Evolutionary conservation across 768 basidiomycete species (phyloP).

Genomic region (Lactarius hengduanensis): DNA sequence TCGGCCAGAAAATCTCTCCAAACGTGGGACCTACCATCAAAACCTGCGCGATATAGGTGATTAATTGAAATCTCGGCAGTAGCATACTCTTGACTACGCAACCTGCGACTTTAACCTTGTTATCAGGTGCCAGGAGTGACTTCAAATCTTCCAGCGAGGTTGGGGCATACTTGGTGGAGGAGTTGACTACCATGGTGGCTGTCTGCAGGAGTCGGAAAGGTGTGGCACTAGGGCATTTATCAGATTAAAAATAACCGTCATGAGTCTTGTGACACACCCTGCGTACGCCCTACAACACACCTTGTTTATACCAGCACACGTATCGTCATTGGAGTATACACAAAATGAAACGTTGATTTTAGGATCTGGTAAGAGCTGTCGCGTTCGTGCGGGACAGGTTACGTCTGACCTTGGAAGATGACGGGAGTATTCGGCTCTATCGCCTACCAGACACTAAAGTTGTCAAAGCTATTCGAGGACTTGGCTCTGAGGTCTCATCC

Average conservation of each 20-base stretch:
- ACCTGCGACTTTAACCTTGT: constrained; percentile 95
- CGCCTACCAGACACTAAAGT: constrained; percentile 21
- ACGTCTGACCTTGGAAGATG: constrained; percentile 50
- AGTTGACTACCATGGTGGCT: constrained; percentile 21
- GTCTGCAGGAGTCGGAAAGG: background rate
- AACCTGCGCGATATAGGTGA: constrained; percentile 37
- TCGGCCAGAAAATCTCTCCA: background rate
- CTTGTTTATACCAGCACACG: constrained; percentile 47
- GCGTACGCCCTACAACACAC: constrained; percentile 22
- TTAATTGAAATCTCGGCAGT: constrained; percentile 9
- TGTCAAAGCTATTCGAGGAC: constrained; percentile 26
- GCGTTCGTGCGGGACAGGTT: background rate
- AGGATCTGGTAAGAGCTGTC: constrained; percentile 52
- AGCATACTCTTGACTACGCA: constrained; percentile 37
- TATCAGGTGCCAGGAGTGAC: constrained; percentile 54
- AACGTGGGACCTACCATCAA: constrained; percentile 58
- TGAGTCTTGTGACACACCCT: background rate
- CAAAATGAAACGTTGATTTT: constrained; percentile 51
- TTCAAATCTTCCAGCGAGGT: constrained; percentile 58
- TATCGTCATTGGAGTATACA: constrained; percentile 54
- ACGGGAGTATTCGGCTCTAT: constrained; percentile 29
- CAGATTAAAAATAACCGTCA: background rate
- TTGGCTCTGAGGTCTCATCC: constrained; percentile 59
- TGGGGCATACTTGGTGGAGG: constrained; percentile 44
- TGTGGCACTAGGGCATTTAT: background rate